phyloP scores from a whole-genome alignment of 257 asterid species.

The Voacanga thouarsii region DNA sequence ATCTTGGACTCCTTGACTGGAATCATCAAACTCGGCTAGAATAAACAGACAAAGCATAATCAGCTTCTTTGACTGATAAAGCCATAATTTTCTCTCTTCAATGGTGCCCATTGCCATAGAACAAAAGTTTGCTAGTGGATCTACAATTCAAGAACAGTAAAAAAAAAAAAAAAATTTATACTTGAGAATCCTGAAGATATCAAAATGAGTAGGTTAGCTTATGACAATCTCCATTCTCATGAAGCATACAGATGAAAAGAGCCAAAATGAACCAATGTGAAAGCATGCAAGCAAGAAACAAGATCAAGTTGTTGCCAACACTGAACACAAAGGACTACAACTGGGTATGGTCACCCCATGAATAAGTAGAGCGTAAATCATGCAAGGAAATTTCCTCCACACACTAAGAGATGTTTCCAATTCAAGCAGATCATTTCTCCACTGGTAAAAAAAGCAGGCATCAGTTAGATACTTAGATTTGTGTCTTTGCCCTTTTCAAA shows the following conservation, averaged over 20 bases:
- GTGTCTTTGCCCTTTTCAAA: background rate
- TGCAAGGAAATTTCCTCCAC: background rate
- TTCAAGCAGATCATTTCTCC: background rate
- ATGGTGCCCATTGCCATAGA: conserved; percentile 59
- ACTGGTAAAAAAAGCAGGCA: background rate
- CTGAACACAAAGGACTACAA: background rate
- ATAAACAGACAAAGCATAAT: conserved; percentile 63
- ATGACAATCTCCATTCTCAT: background rate
- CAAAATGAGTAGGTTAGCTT: background rate
- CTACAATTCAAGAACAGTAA: conserved; percentile 42
- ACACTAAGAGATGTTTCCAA: background rate
- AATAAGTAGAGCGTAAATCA: background rate
- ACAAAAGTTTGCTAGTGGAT: conserved; percentile 57
- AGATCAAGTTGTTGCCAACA: background rate
- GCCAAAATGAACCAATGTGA: background rate
- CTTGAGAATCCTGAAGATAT: background rate
- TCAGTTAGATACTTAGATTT: background rate
- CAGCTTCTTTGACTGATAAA: conserved; percentile 74
- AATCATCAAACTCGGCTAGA: conserved; percentile 59
- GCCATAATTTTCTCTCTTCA: conserved; percentile 78
- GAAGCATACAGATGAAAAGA: background rate
- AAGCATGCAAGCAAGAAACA: background rate
- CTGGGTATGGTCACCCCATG: background rate
- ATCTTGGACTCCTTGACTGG: conserved; percentile 39
- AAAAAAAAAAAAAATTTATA: conserved; percentile 31